Base-by-base conservation (phyloP, 345 rosid species). In the Brassica juncea region DNA sequence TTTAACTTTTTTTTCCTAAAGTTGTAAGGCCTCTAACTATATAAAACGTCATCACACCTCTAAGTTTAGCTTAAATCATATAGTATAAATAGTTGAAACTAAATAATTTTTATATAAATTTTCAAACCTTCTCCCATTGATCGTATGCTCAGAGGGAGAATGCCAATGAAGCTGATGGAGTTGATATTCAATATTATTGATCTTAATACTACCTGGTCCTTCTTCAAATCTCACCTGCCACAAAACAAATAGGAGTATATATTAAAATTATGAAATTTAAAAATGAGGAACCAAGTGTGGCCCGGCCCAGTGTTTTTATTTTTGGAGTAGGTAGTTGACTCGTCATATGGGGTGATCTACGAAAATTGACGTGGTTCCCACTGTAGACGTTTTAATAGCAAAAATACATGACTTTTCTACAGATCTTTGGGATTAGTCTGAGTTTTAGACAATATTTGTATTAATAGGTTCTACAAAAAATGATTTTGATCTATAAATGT, bases 91-190 rank as follows among this genome's bases (percentile, higher is more conserved):
- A 31, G 63, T 54, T 70, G 64, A 55, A 16, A 31, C 15, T 12
- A 47, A 47, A 10, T 14, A 47, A 55, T 31, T 8, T 11, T 12
- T 11, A 4, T 66, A 8, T 32, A 68, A 70, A 55, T 31, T 39
- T 64, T 1, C 72, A 31, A 0, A 87, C 94, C 91, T 89, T 62
- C 81, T 84, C 75, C 91, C 92, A 73, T 91, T 85, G 69, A 93
- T 73, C 68, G 89, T 82, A 34, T 91, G 97, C 84, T 91, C 94
- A 28, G 97, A 91, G 30, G 97, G 97, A 11, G 97, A 85, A 80
- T 91, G 94, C 97, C 98, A 93, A 61, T 93, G 97, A 66, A 77
- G 85, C 75, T 90, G 95, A 32, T 75, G 79, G n/a, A 93, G 95
- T 47, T 83, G 59, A 78, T 85, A 93, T 9, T 77, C 67, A 0